phyloP scores from a whole-genome alignment of 1,284 basidiomycete genomes.

The Exobasidium rhododendri region DNA sequence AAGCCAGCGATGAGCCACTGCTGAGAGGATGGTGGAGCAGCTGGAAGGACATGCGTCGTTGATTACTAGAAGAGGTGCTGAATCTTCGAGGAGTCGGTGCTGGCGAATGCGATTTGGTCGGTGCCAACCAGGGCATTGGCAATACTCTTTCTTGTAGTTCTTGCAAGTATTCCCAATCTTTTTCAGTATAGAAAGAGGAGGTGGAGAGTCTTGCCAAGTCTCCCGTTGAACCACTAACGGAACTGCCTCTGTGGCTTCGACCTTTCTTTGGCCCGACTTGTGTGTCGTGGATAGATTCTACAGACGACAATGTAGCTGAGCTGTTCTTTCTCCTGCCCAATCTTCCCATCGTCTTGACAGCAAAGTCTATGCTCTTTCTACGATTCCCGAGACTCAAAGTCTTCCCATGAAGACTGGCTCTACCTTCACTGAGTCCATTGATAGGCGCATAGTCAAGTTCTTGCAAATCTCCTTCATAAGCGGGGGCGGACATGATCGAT shows the following conservation, averaged over 20 bases:
- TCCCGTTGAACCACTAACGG: not conserved
- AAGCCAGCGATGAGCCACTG: not conserved
- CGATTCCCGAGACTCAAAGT: not conserved
- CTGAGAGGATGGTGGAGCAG: not conserved
- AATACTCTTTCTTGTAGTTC: not conserved
- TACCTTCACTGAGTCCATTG: not conserved
- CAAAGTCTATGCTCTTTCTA: not conserved
- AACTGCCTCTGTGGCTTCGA: not conserved
- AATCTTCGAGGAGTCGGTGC: not conserved
- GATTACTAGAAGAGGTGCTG: not conserved
- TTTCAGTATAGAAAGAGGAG: not conserved
- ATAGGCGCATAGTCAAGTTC: not conserved
- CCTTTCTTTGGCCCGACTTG: too few relatives aligned
- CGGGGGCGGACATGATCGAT: not conserved
- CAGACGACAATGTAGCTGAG: not conserved
- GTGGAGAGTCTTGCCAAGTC: not conserved
- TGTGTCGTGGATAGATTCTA: not conserved
- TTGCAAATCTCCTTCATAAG: not conserved
- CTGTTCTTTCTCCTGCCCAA: not conserved
- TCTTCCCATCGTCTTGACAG: not conserved
- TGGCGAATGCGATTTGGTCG: not conserved
- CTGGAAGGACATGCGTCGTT: not conserved
- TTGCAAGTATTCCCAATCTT: not conserved
- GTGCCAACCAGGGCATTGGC: not conserved
- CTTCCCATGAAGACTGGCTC: slow-evolving; percentile 2